Base-by-base conservation (phyloP, 1,284 basidiomycete genomes). In the Flammula alnicola region DNA sequence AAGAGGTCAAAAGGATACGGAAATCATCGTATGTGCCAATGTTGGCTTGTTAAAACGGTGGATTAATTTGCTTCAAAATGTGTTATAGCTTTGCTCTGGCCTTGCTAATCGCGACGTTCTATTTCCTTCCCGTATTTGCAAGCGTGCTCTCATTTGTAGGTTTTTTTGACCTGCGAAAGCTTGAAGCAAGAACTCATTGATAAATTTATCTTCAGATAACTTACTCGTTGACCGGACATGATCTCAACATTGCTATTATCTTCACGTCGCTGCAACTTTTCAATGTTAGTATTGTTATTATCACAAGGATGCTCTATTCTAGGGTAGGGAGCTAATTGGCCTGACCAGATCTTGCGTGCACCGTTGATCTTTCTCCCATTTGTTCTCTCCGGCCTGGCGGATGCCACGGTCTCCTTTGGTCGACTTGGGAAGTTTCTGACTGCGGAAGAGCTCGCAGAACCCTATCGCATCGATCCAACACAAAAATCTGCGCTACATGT, bases 231-330 rank as follows among this genome's bases (percentile, higher is more conserved):
- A 81, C 74, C 22, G 83, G 84, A 2, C 84, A 91, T 63, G 60
- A 75, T 2, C 77, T 92, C 30, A 79, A 84, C 57, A 72, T 88
- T 5, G 84, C 86, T 2, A 76, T 79, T 57, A 86, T 93, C 53
- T 93, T 93, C 68, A 79, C 80, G 12, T 83, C 84, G 9, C 67
- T 94, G 10, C 83, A 88, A 53, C 76, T 87, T 51, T 91, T 93
- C 76, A 86, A 88, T 60, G 81, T 91, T 47, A 55, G 81, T 63
- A n/a, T n/a, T 9, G 9, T 16, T n/a, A 22, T 6, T 16, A 35
- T 33, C 30, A 8, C 5, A 20, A 5, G n/a, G 19, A n/a, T 31
- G 26, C 17, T 41, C n/a, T 32, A 10, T 10, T 19, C 23, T 38
- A 44, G 16, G 9, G 17, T 4, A n/a, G 20, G 33, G 41, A 17